Percentiles rank a stretch among this genome's conserved stretches.
These are phyloP conservation scores for Eucalyptus guilfoylei DNA, from an alignment of 345 rosid genomes.

Conservation along the genomic window DNA sequence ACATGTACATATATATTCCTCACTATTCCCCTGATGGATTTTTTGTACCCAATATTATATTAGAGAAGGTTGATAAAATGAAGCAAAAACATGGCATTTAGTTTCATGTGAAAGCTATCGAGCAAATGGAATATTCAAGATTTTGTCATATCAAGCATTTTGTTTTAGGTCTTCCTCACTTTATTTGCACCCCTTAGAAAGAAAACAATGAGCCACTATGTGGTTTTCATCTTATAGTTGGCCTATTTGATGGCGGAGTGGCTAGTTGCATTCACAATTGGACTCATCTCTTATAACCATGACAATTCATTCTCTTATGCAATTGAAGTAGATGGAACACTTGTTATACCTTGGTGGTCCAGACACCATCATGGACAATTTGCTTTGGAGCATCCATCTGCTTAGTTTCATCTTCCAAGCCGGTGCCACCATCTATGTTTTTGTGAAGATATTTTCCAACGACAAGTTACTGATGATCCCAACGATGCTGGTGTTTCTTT, in stretches of 20 bases:
- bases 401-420: background rate
- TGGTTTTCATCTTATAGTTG: background rate
- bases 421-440: accelerated
- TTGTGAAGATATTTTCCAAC: background rate
- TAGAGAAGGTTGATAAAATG: no score
- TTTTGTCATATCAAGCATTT: background rate
- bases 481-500: background rate
- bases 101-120: no score
- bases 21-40: background rate
- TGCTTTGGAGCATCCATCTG: accelerated
- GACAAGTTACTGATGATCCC: background rate
- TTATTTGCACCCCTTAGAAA: background rate
- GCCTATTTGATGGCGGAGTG: background rate
- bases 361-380: background rate
- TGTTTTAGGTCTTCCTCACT: background rate
- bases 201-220: background rate
- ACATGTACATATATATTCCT: background rate
- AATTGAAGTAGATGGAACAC: background rate
- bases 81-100: background rate
- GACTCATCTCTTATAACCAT: background rate
- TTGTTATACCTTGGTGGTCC: background rate
- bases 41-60: background rate
- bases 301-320: background rate
- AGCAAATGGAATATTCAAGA: no score
- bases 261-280: background rate